phyloP scores from a whole-genome alignment of 176 grass and related monocot species.

The Thalia dealbata region DNA sequence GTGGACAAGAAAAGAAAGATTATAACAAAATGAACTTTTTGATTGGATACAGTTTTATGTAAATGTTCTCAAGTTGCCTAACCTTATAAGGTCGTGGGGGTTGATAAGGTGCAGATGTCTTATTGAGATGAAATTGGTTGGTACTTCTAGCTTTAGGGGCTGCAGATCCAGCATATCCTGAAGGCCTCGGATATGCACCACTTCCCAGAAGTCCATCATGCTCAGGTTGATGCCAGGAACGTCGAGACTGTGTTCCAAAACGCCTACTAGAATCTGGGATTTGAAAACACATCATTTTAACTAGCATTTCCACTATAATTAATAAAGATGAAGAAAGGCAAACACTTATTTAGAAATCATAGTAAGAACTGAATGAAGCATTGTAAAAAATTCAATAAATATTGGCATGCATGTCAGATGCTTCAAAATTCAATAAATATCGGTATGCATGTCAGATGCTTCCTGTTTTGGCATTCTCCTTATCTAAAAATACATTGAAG shows the following conservation, averaged over 20 bases:
- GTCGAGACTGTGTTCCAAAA: conserved; percentile 44
- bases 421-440: too few species aligned
- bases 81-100: conserved; percentile 50
- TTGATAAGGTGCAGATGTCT: conserved; percentile 69
- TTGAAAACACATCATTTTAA: background rate
- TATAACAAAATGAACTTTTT: background rate
- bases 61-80: background rate
- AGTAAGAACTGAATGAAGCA: too few species aligned
- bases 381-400: too few species aligned
- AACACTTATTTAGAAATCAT: background rate
- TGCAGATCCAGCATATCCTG: conserved; percentile 46
- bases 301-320: conserved; percentile 25
- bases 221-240: conserved; percentile 57
- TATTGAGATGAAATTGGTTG: conserved; percentile 45
- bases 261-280: conserved; percentile 39
- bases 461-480: too few species aligned
- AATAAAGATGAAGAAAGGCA: conserved; percentile 25
- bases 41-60: background rate
- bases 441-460: too few species aligned
- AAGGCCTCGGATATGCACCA: conserved; percentile 55
- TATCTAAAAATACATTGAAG: too few species aligned
- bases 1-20: background rate
- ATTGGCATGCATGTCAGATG: too few species aligned
- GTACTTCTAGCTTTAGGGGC: conserved; percentile 40
- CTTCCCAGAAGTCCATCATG: conserved; percentile 94